Evolutionary conservation across 78 protist species (phyloP).

Genomic region (Protostelium mycophagum): DNA sequence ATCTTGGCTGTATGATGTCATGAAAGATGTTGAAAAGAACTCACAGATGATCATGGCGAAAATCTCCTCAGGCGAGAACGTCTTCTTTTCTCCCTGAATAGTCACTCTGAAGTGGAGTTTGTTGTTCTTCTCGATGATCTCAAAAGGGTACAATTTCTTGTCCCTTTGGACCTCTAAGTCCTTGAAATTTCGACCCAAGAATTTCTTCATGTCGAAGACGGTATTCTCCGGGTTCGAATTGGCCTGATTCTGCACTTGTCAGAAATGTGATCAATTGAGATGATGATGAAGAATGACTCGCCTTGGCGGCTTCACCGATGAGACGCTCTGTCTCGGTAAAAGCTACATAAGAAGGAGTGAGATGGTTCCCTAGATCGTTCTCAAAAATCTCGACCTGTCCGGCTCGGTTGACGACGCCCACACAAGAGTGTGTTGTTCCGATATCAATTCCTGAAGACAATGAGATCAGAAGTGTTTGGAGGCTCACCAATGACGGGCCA

Average conservation of each 20-base stretch:
- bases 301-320: no score
- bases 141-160: conserved; percentile 85
- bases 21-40: neutral
- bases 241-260: conserved; percentile 92
- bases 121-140: conserved; percentile 69
- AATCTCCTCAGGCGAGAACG: conserved; percentile 93
- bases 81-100: conserved; percentile 79
- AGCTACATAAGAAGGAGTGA: neutral
- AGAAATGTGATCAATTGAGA: conserved; percentile 93
- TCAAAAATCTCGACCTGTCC: conserved; percentile 90
- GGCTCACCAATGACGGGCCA: no score
- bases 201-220: conserved; percentile 94
- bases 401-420: conserved; percentile 90
- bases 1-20: conserved; percentile 34
- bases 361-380: conserved; percentile 89
- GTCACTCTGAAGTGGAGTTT: conserved; percentile 82
- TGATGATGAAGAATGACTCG: no score
- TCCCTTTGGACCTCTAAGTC: conserved; percentile 86
- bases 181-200: conserved; percentile 88
- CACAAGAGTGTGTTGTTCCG: conserved; percentile 99
- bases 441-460: conserved; percentile 99
- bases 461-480: no score
- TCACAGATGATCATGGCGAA: conserved; percentile 90
- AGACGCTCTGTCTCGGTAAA: conserved; percentile 47
- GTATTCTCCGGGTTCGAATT: conserved; percentile 96